Evolutionary conservation across 768 basidiomycete genomes (phyloP).

Genomic region (Roridomyces roridus): DNA sequence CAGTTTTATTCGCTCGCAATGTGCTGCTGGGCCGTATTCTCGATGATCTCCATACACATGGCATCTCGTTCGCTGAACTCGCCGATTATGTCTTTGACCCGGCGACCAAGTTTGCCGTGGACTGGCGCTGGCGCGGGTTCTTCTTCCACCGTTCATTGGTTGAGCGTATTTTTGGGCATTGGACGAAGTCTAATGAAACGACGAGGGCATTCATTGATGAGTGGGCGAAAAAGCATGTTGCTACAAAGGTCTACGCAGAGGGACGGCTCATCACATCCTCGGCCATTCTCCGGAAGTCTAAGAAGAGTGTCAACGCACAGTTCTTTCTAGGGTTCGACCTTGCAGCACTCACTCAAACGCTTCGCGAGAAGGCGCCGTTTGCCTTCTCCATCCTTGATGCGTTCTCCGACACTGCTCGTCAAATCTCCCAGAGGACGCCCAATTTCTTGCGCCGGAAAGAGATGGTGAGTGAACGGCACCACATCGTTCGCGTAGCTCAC

Average conservation of each 20-base stretch:
- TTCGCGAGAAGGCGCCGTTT: slow-evolving; percentile 3
- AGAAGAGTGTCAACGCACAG: slow-evolving; percentile 12
- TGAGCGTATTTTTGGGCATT: slow-evolving; percentile 12
- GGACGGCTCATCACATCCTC: slow-evolving; percentile 1
- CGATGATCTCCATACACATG: background rate
- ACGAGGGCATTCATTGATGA: background rate
- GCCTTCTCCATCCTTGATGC: slow-evolving; percentile 4
- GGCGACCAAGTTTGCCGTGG: background rate
- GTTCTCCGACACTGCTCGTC: background rate
- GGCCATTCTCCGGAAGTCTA: slow-evolving; percentile 7
- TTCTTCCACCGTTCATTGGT: slow-evolving; percentile 8
- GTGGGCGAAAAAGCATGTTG: background rate
- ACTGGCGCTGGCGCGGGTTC: slow-evolving; percentile 2
- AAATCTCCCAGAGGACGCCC: background rate
- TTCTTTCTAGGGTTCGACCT: slow-evolving; percentile 18
- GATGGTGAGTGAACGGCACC: background rate
- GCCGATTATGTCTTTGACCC: slow-evolving; percentile 4
- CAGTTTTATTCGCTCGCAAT: too few relatives aligned
- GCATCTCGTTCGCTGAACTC: background rate
- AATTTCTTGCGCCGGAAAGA: background rate
- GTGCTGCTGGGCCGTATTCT: too few relatives aligned
- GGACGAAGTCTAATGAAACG: slow-evolving; percentile 3
- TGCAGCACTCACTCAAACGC: background rate
- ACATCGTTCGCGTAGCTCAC: background rate
- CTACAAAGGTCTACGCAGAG: background rate